Percentiles rank a stretch among this genome's conserved stretches.
Evolutionary conservation across 257 asterid species (phyloP).

Genomic region (Solanum pinnatisectum): DNA sequence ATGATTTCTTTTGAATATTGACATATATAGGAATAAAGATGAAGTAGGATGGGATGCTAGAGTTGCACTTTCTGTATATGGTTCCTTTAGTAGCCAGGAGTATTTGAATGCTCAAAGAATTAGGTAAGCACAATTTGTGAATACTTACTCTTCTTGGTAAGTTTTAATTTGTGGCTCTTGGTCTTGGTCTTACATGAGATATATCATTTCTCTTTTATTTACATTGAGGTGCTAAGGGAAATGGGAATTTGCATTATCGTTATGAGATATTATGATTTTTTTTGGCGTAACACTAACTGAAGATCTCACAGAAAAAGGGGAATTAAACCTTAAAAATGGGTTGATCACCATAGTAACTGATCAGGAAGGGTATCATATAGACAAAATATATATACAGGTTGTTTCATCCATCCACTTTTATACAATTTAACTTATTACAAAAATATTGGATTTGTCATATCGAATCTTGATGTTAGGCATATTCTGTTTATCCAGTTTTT

Average conservation of each 20-base stretch:
- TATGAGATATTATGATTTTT: neutral
- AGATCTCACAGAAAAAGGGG: neutral
- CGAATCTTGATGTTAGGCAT: neutral
- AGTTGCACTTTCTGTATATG: conserved; percentile 61
- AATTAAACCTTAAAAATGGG: neutral
- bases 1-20: neutral
- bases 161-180: neutral
- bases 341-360: neutral
- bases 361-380: neutral
- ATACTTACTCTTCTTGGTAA: neutral
- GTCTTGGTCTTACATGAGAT: neutral
- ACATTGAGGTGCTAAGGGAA: neutral
- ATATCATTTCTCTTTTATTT: neutral
- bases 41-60: conserved; percentile 90
- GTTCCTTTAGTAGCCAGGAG: conserved; percentile 71
- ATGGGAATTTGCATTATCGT: neutral
- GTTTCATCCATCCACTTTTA: neutral
- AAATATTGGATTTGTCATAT: no score
- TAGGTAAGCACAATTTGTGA: conserved; percentile 22
- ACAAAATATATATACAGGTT: neutral
- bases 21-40: conserved; percentile 30
- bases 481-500: no score
- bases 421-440: neutral
- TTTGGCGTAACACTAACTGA: no score
- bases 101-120: conserved; percentile 79